Percentiles rank a stretch among this genome's conserved stretches.
phyloP scores from a whole-genome alignment of 169 alveolate genomes.

The Besnoitia besnoiti region DNA sequence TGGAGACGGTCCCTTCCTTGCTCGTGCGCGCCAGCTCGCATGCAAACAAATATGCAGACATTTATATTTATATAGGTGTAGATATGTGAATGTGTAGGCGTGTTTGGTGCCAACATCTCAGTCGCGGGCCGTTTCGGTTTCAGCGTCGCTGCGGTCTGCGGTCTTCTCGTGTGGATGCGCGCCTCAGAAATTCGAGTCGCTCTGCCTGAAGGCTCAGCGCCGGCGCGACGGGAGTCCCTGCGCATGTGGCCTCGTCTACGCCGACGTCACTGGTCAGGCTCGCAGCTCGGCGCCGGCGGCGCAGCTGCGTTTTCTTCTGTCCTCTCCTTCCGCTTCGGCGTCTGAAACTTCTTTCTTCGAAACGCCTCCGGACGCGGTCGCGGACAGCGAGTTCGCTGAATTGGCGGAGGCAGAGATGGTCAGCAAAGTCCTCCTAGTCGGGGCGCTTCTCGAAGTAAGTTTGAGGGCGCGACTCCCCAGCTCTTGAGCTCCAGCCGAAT shows the following conservation, averaged over 20 bases:
- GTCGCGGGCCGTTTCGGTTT: too few species aligned
- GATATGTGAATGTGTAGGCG: background rate
- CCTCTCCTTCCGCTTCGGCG: background rate
- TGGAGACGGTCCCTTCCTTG: too few species aligned
- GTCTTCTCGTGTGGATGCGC: background rate
- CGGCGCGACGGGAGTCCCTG: background rate
- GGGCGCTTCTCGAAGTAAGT: conserved; percentile 11
- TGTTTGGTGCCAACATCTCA: background rate
- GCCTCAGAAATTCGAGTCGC: background rate
- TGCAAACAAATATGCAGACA: background rate
- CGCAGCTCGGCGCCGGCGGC: background rate
- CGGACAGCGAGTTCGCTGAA: background rate
- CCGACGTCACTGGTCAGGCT: background rate
- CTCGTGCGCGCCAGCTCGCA: too few species aligned
- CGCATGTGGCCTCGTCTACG: conserved; percentile 8
- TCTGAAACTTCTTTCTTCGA: background rate
- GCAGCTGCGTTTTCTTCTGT: background rate
- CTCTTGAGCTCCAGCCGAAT: too few species aligned
- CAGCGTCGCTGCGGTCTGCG: too few species aligned
- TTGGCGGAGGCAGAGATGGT: conserved; percentile 37
- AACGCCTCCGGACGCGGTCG: background rate
- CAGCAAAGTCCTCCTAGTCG: background rate
- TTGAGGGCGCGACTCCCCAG: too few species aligned
- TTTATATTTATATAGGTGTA: background rate
- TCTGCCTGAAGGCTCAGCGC: background rate